phyloP scores from a whole-genome alignment of 2,329 filamentous ascomycete species.

The Aspergillus aculeatus region DNA sequence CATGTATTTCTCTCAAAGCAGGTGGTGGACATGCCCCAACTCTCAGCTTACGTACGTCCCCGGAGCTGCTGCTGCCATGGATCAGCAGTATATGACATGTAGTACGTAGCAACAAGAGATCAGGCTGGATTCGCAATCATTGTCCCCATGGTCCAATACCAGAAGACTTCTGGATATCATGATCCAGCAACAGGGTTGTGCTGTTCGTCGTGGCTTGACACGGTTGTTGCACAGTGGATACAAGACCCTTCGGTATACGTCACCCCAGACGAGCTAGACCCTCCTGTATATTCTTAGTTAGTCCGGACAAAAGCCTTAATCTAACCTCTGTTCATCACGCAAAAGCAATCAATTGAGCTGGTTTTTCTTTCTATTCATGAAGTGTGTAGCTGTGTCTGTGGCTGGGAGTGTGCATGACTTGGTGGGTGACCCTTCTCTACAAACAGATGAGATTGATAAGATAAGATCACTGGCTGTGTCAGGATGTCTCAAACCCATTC shows the following conservation, averaged over 20 bases:
- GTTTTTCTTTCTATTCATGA: background rate
- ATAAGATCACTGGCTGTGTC: conserved; percentile 19
- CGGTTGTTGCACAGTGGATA: background rate
- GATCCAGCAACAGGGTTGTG: background rate
- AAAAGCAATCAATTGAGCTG: background rate
- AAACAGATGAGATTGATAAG: conserved; percentile 23
- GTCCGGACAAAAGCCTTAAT: background rate
- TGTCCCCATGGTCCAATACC: background rate
- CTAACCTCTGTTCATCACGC: background rate
- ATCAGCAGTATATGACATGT: too few relatives aligned
- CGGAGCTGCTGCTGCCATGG: too few relatives aligned
- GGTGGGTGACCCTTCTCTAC: background rate
- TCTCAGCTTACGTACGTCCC: too few relatives aligned
- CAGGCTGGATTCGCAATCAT: too few relatives aligned
- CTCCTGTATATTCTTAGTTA: background rate
- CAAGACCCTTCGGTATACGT: background rate
- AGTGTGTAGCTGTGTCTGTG: background rate
- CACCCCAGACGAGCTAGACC: background rate
- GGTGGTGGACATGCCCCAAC: too few relatives aligned
- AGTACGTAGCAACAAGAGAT: too few relatives aligned
- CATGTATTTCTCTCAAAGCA: too few relatives aligned
- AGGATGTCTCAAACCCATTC: background rate
- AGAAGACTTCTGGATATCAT: background rate
- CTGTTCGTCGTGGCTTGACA: background rate
- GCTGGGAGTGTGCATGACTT: too few relatives aligned